Percentiles rank a stretch among this genome's conserved stretches.
These are phyloP conservation scores for Hypsizygus marmoreus DNA, from an alignment of 768 basidiomycete genomes.

Conservation along the genomic window DNA sequence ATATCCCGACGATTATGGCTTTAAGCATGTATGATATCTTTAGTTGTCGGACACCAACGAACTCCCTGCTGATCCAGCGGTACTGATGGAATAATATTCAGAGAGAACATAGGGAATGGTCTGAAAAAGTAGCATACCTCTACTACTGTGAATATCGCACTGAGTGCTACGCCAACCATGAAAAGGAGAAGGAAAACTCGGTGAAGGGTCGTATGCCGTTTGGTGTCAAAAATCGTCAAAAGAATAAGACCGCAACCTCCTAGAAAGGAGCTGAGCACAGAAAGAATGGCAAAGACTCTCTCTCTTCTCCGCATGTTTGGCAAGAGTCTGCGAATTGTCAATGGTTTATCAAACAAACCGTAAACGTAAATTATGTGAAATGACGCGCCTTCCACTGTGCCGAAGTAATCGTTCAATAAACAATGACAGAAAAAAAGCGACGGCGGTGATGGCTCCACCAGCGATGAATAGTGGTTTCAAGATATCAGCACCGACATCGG, in stretches of 20 bases:
- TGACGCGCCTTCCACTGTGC: slow-evolving; percentile 58
- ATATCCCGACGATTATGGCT: slow-evolving; percentile 54
- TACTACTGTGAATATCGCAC: slow-evolving; percentile 71
- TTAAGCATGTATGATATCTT: slow-evolving; percentile 61
- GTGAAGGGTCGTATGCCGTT: slow-evolving; percentile 52
- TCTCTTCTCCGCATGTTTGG: slow-evolving; percentile 62
- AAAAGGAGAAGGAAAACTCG: slow-evolving; percentile 69
- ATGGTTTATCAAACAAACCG: neutral
- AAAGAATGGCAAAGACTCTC: slow-evolving; percentile 52
- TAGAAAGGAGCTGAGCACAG: slow-evolving; percentile 60
- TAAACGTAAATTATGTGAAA: neutral
- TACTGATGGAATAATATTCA: slow-evolving; percentile 40
- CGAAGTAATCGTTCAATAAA: slow-evolving; percentile 63
- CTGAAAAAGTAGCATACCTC: slow-evolving; percentile 46
- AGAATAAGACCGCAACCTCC: slow-evolving; percentile 68
- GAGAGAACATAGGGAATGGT: neutral
- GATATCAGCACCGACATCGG: slow-evolving; percentile 72
- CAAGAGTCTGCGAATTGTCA: slow-evolving; percentile 44
- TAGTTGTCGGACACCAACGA: slow-evolving; percentile 43
- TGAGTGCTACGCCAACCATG: slow-evolving; percentile 69
- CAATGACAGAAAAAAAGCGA: slow-evolving; percentile 62
- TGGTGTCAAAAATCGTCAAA: slow-evolving; percentile 72
- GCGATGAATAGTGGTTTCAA: slow-evolving; percentile 77
- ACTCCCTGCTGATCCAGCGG: slow-evolving; percentile 65
- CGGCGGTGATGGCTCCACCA: slow-evolving; percentile 63